A percentile compares a stretch with the other conserved stretches of the same genome.
Evolutionary conservation across 2,329 filamentous ascomycete genomes (phyloP).

Genomic region (Penicillium glabrum): DNA sequence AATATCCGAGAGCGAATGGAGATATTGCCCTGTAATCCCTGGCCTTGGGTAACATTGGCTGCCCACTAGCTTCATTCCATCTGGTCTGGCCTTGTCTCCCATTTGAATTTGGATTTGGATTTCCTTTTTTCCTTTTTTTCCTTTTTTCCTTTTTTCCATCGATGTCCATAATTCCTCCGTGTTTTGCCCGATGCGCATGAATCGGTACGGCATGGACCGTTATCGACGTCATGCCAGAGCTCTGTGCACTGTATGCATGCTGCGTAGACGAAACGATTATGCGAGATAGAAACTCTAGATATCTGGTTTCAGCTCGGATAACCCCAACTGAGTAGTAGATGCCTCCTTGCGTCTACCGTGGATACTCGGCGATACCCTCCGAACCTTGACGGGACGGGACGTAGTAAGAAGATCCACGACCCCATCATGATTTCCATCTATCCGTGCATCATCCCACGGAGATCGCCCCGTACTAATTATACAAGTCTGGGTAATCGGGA

Average conservation of each 20-base stretch:
- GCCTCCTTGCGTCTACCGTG: constrained; percentile 34
- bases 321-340: neutral
- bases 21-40: constrained; percentile 3
- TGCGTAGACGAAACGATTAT: neutral
- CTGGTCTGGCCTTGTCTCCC: neutral
- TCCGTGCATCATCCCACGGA: constrained; percentile 1
- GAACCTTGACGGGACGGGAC: constrained; percentile 43
- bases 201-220: constrained; percentile 6
- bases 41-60: constrained; percentile 20
- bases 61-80: constrained; percentile 1
- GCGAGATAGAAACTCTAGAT: neutral
- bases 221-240: constrained; percentile 17
- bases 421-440: neutral
- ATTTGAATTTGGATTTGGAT: neutral
- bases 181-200: constrained; percentile 12
- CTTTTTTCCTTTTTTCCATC: neutral
- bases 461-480: neutral
- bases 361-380: constrained; percentile 30
- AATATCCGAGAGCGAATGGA: constrained; percentile 20
- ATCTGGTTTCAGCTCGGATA: neutral
- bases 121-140: neutral
- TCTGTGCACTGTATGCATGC: constrained; percentile 2
- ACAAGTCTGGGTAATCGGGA: neutral
- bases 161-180: constrained; percentile 5
- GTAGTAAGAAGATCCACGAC: constrained; percentile 20